Percentiles rank a stretch among this genome's conserved stretches.
phyloP scores from a whole-genome alignment of 495 filamentous ascomycete species.

The Hypoxylon subgilvum region DNA sequence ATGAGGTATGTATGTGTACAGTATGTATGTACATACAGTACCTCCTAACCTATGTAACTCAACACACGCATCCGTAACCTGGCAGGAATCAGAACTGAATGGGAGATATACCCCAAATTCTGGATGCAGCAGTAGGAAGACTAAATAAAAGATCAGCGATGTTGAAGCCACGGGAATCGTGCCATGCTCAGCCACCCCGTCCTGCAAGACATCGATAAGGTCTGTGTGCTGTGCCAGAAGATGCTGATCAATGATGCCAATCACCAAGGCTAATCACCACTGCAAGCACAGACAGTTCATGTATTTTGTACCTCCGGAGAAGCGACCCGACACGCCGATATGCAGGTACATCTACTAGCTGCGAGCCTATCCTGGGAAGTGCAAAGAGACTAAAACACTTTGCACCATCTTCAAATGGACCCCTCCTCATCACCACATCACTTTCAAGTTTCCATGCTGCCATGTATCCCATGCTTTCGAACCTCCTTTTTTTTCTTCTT shows the following conservation, averaged over 20 bases:
- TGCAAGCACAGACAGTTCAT: constrained; percentile 1
- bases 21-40: too few relatives aligned
- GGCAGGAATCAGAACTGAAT: too few relatives aligned
- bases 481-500: too few relatives aligned
- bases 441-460: too few relatives aligned
- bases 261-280: constrained; percentile 1
- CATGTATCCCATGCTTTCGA: too few relatives aligned
- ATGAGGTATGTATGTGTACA: not conserved
- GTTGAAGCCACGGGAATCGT: constrained; percentile 11
- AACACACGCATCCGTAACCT: too few relatives aligned
- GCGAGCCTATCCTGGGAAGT: constrained; percentile 28
- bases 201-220: constrained; percentile 39
- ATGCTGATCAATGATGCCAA: constrained; percentile 16
- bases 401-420: constrained; percentile 22
- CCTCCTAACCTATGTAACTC: not conserved
- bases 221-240: constrained; percentile 19
- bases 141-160: constrained; percentile 16
- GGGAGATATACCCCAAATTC: too few relatives aligned
- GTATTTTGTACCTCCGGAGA: constrained; percentile 40
- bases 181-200: constrained; percentile 38
- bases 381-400: too few relatives aligned
- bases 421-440: not conserved
- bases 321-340: constrained; percentile 45
- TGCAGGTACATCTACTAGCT: constrained; percentile 45
- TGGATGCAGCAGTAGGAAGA: constrained; percentile 35